Evolutionary conservation across 495 filamentous ascomycete genomes (phyloP).

Genomic region (Tuber calosporum): DNA sequence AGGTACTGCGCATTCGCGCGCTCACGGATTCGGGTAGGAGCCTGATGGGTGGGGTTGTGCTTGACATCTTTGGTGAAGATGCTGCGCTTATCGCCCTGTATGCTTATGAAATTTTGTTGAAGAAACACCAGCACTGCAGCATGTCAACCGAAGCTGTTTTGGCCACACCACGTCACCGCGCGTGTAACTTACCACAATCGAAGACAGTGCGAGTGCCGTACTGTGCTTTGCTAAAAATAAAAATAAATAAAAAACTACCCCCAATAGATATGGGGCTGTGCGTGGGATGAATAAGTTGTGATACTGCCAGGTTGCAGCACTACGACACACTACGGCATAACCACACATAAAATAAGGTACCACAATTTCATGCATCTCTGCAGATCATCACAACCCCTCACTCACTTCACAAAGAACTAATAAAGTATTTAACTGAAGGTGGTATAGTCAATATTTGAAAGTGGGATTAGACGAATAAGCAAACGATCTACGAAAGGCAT

Average conservation of each 20-base stretch:
- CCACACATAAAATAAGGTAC: not conserved
- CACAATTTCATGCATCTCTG: not conserved
- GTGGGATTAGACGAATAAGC: not conserved
- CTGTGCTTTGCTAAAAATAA: not conserved
- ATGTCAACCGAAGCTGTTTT: not conserved
- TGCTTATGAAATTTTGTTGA: not conserved
- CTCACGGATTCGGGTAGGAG: conserved; percentile 66
- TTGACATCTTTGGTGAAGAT: conserved; percentile 43
- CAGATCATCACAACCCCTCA: not conserved
- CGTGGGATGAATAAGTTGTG: not conserved
- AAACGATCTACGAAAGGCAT: not conserved
- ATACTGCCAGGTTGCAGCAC: not conserved
- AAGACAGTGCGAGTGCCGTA: not conserved
- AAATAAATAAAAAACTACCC: too few relatives aligned
- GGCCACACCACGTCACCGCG: not conserved
- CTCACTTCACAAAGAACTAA: not conserved
- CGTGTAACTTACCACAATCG: not conserved
- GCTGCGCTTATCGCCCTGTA: not conserved
- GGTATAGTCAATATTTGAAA: not conserved
- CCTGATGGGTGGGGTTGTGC: conserved; percentile 49
- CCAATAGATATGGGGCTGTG: not conserved
- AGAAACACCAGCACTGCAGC: not conserved
- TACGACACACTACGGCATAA: not conserved
- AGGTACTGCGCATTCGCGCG: conserved; percentile 83
- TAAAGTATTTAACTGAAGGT: not conserved